These are phyloP conservation scores for Hypoxylon sp. DNA, from an alignment of 2,329 filamentous ascomycete genomes.

Conservation along the genomic window DNA sequence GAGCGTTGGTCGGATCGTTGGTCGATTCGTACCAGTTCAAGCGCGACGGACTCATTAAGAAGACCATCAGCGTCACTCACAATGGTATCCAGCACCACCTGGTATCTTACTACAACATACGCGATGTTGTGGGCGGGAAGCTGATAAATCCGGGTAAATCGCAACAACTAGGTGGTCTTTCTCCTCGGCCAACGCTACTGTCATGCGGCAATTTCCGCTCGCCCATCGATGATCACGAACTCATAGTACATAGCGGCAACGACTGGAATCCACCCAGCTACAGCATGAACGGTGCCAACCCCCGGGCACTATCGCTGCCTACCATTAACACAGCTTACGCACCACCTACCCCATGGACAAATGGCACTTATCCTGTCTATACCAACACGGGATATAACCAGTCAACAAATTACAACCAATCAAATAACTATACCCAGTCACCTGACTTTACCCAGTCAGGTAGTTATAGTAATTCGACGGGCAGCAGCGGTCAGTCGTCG, in stretches of 20 bases:
- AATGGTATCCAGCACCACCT: slow-evolving; percentile 83
- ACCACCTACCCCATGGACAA: slow-evolving; percentile 13
- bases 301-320: slow-evolving; percentile 43
- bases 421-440: too few relatives aligned
- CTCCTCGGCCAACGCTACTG: slow-evolving; percentile 68
- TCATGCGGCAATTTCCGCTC: slow-evolving; percentile 74
- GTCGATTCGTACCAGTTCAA: slow-evolving; percentile 94
- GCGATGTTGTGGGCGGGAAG: slow-evolving; percentile 76
- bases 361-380: too few relatives aligned
- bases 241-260: slow-evolving; percentile 25
- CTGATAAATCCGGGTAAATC: slow-evolving; percentile 70
- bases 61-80: slow-evolving; percentile 86
- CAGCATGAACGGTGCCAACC: slow-evolving; percentile 11
- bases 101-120: slow-evolving; percentile 87
- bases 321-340: slow-evolving; percentile 23
- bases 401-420: slow-evolving; percentile 6
- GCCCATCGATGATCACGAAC: slow-evolving; percentile 67
- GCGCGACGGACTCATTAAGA: slow-evolving; percentile 84
- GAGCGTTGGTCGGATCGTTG: slow-evolving; percentile 78
- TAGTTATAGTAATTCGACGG: too few relatives aligned
- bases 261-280: slow-evolving; percentile 13
- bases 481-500: too few relatives aligned
- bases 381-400: too few relatives aligned
- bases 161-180: slow-evolving; percentile 60
- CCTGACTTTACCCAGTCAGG: too few relatives aligned